Conservation (phyloP, 495 filamentous ascomycete genomes). For the Xylaria curta region DNA sequence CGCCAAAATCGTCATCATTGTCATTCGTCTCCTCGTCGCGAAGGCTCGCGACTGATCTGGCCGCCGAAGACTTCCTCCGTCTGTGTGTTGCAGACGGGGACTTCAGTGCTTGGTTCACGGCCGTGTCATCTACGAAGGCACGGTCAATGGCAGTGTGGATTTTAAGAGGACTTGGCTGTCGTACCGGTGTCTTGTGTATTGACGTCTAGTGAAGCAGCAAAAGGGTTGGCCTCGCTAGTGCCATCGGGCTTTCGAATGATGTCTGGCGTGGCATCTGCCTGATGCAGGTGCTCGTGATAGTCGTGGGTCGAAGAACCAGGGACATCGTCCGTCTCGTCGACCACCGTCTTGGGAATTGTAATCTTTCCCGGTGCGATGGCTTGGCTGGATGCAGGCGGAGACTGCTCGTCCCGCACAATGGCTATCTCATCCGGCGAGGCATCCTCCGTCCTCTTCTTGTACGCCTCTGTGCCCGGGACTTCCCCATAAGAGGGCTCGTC, state of each 20-base stretch:
- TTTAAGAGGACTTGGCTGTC: slow-evolving; percentile 45
- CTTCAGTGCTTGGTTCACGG: slow-evolving; percentile 42
- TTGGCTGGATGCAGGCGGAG: slow-evolving; percentile 46
- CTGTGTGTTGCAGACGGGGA: slow-evolving; percentile 31
- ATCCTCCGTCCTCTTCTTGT: slow-evolving; percentile 76
- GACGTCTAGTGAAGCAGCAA: slow-evolving; percentile 37
- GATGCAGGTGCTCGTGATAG: slow-evolving; percentile 46
- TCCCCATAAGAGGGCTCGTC: slow-evolving; percentile 77
- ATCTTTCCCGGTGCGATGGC: not conserved
- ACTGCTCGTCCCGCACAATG: slow-evolving; percentile 52
- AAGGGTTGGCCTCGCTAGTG: slow-evolving; percentile 38
- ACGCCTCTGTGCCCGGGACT: slow-evolving; percentile 82
- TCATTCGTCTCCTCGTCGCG: slow-evolving; percentile 49
- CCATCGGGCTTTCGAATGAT: slow-evolving; percentile 54
- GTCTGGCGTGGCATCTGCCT: slow-evolving; percentile 55
- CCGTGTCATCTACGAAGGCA: slow-evolving; percentile 47
- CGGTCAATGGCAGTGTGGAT: slow-evolving; percentile 44
- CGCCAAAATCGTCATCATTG: slow-evolving; percentile 68
- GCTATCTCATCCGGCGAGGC: slow-evolving; percentile 78
- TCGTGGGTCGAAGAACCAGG: slow-evolving; percentile 48
- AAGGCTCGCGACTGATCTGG: slow-evolving; percentile 41
- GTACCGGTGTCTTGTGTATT: slow-evolving; percentile 41
- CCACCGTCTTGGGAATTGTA: slow-evolving; percentile 53
- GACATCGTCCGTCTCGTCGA: slow-evolving; percentile 54
- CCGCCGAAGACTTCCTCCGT: slow-evolving; percentile 51